A percentile compares a stretch with the other conserved stretches of the same genome.
Conservation (phyloP, 768 basidiomycete genomes). For the Mycena filopes region DNA sequence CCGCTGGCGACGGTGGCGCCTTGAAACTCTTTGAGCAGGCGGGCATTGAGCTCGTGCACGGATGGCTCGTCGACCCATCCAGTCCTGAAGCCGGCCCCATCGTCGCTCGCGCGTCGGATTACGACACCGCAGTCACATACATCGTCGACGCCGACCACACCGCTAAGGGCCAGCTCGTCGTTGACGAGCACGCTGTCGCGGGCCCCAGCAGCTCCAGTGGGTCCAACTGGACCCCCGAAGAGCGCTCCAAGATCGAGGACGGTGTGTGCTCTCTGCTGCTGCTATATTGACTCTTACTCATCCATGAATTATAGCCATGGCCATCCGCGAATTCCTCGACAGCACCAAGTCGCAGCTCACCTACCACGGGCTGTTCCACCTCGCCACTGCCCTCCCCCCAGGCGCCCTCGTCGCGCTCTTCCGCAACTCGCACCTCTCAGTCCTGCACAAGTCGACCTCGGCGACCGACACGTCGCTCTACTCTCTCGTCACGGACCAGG, state of each 20-base stretch:
- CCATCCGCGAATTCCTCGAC: slow-evolving; percentile 75
- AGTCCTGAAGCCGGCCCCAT: slow-evolving; percentile 69
- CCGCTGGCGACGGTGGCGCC: slow-evolving; percentile 75
- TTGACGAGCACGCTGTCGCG: slow-evolving; percentile 46
- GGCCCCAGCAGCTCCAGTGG: slow-evolving; percentile 34
- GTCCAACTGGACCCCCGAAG: slow-evolving; percentile 57
- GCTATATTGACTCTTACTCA: slow-evolving; percentile 9
- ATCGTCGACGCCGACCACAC: slow-evolving; percentile 86
- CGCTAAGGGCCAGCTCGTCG: slow-evolving; percentile 69
- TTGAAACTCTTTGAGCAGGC: slow-evolving; percentile 88
- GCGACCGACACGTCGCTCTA: slow-evolving; percentile 67
- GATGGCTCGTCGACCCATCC: slow-evolving; percentile 85
- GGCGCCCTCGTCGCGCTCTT: slow-evolving; percentile 83
- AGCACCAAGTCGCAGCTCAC: slow-evolving; percentile 84
- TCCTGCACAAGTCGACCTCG: slow-evolving; percentile 73
- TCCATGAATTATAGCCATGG: slow-evolving; percentile 59
- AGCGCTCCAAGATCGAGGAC: slow-evolving; percentile 72
- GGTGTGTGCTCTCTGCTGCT: slow-evolving; percentile 56
- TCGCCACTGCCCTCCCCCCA: slow-evolving; percentile 70
- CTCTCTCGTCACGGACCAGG: slow-evolving; percentile 86
- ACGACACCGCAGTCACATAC: slow-evolving; percentile 77
- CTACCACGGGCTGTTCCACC: slow-evolving; percentile 86
- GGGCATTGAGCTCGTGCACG: slow-evolving; percentile 85
- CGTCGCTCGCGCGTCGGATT: slow-evolving; percentile 62
- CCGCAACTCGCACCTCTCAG: slow-evolving; percentile 90